Percentiles rank a stretch among this genome's conserved stretches.
phyloP scores from a whole-genome alignment of 345 rosid species.

The Populus nigra region DNA sequence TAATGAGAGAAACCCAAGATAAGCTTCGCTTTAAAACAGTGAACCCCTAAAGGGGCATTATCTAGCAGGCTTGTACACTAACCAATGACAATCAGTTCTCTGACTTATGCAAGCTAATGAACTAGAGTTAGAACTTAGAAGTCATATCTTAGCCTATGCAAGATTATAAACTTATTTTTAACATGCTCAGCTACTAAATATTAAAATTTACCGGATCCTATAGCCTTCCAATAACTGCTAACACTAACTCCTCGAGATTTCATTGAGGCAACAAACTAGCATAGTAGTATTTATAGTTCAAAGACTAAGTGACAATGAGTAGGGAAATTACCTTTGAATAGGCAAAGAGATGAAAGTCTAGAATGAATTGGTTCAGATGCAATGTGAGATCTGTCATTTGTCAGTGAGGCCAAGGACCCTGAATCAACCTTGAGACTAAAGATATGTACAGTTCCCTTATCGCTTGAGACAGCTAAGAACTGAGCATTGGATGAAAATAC shows the following conservation, averaged over 20 bases:
- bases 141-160: neutral
- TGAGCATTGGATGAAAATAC: slow-evolving; percentile 80
- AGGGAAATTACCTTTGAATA: slow-evolving; percentile 59
- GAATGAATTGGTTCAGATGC: slow-evolving; percentile 36
- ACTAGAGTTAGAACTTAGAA: neutral
- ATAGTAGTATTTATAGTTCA: neutral
- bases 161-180: neutral
- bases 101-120: neutral
- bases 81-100: neutral
- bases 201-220: neutral
- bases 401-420: slow-evolving; percentile 35
- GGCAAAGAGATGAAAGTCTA: slow-evolving; percentile 53
- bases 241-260: neutral
- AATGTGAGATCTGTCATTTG: slow-evolving; percentile 38
- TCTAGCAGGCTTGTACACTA: neutral
- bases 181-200: neutral
- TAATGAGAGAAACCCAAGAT: neutral
- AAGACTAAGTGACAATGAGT: neutral
- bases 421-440: slow-evolving; percentile 71
- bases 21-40: neutral
- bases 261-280: neutral
- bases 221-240: neutral
- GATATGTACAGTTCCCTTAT: slow-evolving; percentile 94
- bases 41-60: neutral
- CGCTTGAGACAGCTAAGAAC: slow-evolving; percentile 93